Conservation (phyloP, 73 alveolate genomes). For the Stentor coeruleus region DNA sequence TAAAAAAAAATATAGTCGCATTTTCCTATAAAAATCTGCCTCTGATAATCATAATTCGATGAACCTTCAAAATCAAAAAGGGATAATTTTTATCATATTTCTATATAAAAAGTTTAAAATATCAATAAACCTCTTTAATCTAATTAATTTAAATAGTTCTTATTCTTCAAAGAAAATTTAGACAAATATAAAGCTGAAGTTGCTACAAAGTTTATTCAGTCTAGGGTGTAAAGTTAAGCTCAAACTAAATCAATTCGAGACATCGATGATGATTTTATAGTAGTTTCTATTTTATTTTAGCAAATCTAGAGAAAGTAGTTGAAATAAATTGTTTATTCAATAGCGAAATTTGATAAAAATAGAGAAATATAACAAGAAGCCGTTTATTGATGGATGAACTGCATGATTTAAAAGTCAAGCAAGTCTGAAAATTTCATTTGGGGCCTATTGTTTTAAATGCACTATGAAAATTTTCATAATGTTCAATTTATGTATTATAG, state of each 20-base stretch:
- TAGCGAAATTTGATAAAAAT: slow-evolving; percentile 91
- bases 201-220: slow-evolving; percentile 93
- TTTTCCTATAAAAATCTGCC: neutral
- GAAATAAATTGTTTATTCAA: slow-evolving; percentile 86
- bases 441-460: slow-evolving; percentile 88
- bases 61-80: slow-evolving; percentile 55
- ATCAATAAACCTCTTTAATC: slow-evolving; percentile 97
- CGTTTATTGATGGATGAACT: slow-evolving; percentile 99
- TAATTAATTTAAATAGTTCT: slow-evolving; percentile 95
- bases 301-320: slow-evolving; percentile 99
- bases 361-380: slow-evolving; percentile 66
- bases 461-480: slow-evolving; percentile 65
- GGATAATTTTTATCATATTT: slow-evolving; percentile 67
- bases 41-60: neutral
- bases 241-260: slow-evolving; percentile 89
- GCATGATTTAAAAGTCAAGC: slow-evolving; percentile 99
- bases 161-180: slow-evolving; percentile 95
- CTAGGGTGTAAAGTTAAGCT: slow-evolving; percentile 53
- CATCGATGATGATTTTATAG: slow-evolving; percentile 82
- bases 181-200: slow-evolving; percentile 97
- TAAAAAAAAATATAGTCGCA: no score
- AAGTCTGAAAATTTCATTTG: slow-evolving; percentile 86
- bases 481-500: slow-evolving; percentile 98
- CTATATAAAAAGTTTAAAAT: slow-evolving; percentile 73
- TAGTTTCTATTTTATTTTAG: slow-evolving; percentile 90